Base-by-base conservation (phyloP, 768 basidiomycete species). In the Tricholoma matsutake region DNA sequence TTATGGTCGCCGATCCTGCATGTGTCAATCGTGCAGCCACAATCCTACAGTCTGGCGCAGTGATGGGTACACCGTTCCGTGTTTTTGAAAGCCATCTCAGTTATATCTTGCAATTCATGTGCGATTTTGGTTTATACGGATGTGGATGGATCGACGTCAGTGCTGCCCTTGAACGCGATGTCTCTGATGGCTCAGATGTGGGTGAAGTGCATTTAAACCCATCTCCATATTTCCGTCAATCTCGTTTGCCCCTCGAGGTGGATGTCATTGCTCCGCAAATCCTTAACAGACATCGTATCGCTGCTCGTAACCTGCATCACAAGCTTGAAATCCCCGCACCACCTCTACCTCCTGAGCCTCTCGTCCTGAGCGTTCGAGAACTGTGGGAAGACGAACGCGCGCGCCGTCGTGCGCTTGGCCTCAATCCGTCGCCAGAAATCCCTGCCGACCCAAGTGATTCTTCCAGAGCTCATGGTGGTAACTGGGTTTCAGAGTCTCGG, bases 301-400 rank as follows among this genome's bases (percentile, higher is more conserved):
- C 75, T 22, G 77, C 88, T 2, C 86, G 94, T 41, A 81, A 86
- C 63, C 61, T 87, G 29, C 80, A 81, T 63, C 77, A 88, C 51
- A 88, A 89, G 63, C 85, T 92, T 68, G 81, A 83, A 61, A 91
- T 94, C 61, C 85, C 88, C 58, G 73, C 80, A 32, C 75, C 83
- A 18, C 67, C 76, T 43, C 65, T 81, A 14, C 71, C 86, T 58
- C 64, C 80, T 10, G 91, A 92, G 65, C 92, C 91, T 47, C 81
- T 96, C 28, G 90, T 99, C 6, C 79, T 87, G 43, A 88, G 93
- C 67, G 91, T 98, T 51, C 87, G 92, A 63, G 96, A 98, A 74
- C 79, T 98, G 2, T 99, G 96, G 96, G 92, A 96, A 55, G 95
- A 98, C 67, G 96, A 99, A 75, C 85, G 91, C n/a, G 79, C 80